Evolutionary conservation across 495 filamentous ascomycete genomes (phyloP).

Genomic region (Penicillium verhagenii): DNA sequence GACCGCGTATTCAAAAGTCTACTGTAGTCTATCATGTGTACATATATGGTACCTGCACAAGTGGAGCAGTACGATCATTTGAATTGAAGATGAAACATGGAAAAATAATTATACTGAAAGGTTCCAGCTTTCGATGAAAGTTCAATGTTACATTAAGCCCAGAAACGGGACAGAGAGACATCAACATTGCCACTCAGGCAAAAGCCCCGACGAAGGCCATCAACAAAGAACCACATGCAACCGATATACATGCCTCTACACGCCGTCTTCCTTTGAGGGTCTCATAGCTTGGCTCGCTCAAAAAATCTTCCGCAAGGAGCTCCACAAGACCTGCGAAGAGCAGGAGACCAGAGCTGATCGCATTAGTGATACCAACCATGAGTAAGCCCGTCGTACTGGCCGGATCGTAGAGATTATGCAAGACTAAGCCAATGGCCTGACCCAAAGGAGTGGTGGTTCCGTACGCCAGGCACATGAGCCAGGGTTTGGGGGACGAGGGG

Average conservation of each 20-base stretch:
- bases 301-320: slow-evolving; percentile 88
- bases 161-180: not conserved
- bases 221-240: slow-evolving; percentile 70
- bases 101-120: not conserved
- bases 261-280: slow-evolving; percentile 67
- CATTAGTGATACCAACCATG: slow-evolving; percentile 92
- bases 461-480: slow-evolving; percentile 95
- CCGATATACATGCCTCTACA: slow-evolving; percentile 71
- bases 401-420: slow-evolving; percentile 85
- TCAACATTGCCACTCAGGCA: slow-evolving; percentile 49
- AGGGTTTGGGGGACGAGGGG: slow-evolving; percentile 59
- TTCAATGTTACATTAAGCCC: not conserved
- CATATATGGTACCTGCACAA: not conserved
- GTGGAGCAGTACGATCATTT: not conserved
- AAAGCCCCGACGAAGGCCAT: slow-evolving; percentile 93
- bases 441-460: slow-evolving; percentile 89
- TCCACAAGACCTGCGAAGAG: slow-evolving; percentile 92
- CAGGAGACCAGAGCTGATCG: slow-evolving; percentile 79
- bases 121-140: not conserved
- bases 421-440: slow-evolving; percentile 79
- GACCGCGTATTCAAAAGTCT: no score
- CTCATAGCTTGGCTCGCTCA: slow-evolving; percentile 83
- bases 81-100: not conserved
- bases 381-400: slow-evolving; percentile 76
- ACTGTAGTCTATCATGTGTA: no score